phyloP scores from a whole-genome alignment of 306 rosid species.

The Lotus japonicus region DNA sequence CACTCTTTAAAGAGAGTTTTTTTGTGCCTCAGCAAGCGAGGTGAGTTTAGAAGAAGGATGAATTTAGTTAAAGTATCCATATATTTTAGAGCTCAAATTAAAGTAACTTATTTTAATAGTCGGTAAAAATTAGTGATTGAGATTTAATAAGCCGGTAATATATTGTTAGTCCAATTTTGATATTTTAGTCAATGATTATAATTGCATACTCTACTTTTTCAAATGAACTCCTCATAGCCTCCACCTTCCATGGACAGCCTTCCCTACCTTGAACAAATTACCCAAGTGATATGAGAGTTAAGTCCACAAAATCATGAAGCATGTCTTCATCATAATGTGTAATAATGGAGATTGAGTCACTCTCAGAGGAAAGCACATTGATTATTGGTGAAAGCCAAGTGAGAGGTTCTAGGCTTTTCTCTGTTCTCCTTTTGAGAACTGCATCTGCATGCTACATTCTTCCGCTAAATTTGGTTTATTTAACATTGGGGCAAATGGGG shows the following conservation, averaged over 20 bases:
- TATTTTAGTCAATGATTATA: too few relatives aligned
- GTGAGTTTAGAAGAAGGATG: too few relatives aligned
- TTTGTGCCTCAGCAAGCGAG: too few relatives aligned
- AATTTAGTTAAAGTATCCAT: too few relatives aligned
- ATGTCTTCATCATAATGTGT: constrained; percentile 23
- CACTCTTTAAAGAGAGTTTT: too few relatives aligned
- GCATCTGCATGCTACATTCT: constrained; percentile 27
- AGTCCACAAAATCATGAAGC: constrained; percentile 13
- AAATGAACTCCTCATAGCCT: too few relatives aligned
- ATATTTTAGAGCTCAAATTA: too few relatives aligned
- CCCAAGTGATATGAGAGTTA: background rate
- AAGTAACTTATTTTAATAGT: too few relatives aligned
- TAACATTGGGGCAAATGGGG: constrained; percentile 7
- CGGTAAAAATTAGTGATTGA: too few relatives aligned
- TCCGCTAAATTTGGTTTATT: constrained; percentile 12
- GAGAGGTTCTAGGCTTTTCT: constrained; percentile 7
- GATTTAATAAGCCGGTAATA: too few relatives aligned
- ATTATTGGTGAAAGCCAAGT: constrained; percentile 11
- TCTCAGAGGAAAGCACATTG: constrained; percentile 20
- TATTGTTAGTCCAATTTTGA: too few relatives aligned
- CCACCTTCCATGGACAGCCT: constrained; percentile 5
- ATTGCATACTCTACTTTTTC: too few relatives aligned
- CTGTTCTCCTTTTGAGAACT: constrained; percentile 10
- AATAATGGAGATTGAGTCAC: constrained; percentile 19
- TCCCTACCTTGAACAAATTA: constrained; percentile 6